Base-by-base conservation (phyloP, 1,284 basidiomycete species). In the Cystobasidium pallidum region DNA sequence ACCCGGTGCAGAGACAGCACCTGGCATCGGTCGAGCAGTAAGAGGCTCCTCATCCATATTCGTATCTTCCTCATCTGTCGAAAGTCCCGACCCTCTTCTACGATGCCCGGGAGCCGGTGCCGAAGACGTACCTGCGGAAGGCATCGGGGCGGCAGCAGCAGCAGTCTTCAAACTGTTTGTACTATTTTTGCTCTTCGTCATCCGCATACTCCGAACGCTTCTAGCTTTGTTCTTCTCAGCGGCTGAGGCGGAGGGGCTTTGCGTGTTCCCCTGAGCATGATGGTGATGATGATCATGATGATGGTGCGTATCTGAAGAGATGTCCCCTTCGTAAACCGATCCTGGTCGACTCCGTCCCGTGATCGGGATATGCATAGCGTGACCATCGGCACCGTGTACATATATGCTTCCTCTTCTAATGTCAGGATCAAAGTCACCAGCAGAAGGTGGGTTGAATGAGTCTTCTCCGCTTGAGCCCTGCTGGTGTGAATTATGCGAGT, bases 361-460 rank as follows among this genome's bases (percentile, higher is more conserved):
- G 39, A 74, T 65, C 32, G 73, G 55, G 13, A 74, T 58, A n/a
- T 45, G 58, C 54, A 64, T 61, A 51, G 61, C 41, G n/a, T 61
- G 45, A 17, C 73, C 73, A 47, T 74, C 63, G 24, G 73, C 61
- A 1, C 73, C 73, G 17, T 57, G 54, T 0, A 74, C 66, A 36
- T 43, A 65, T 30, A 74, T 74, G 45, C 59, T 66, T 19, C 59
- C 45, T 59, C 73, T 34, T 4, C 73, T 62, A 30, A 72, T 66
- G 39, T 74, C 73, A n/a, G 58, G 62, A 15, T 70, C 67, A 43
- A 73, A 73, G 55, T 73, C 71, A 21, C 71, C 71, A 19, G 71
- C 71, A 3, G 68, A 71, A 30, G 68, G 68, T 13, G 68, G 68
- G 2, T 30, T 64, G 49, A 64, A 72, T 3, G 43, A 24, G 19